Percentiles rank a stretch among this genome's conserved stretches.
These are phyloP conservation scores for Cryptosporidium muris DNA, from an alignment of 169 alveolate genomes.

Conservation along the genomic window DNA sequence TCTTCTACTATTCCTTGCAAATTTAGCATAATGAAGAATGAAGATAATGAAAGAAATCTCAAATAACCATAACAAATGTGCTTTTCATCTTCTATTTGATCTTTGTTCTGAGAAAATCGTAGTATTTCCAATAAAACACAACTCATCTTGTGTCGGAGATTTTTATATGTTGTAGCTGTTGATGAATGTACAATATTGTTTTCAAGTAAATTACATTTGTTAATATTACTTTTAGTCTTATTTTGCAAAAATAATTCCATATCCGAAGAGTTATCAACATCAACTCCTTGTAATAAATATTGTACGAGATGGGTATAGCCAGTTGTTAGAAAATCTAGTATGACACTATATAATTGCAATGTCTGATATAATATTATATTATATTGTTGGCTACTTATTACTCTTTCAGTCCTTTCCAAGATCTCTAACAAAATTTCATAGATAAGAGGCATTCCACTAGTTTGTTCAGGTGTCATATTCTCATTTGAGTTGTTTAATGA, in stretches of 20 bases:
- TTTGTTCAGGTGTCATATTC: conserved; percentile 60
- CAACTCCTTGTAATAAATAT: conserved; percentile 36
- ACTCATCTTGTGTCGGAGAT: conserved; percentile 53
- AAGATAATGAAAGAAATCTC: conserved; percentile 57
- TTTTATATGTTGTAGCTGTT: conserved; percentile 19
- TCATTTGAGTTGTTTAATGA: not conserved
- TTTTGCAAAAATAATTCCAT: not conserved
- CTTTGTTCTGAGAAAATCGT: not conserved
- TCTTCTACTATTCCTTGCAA: conserved; percentile 62
- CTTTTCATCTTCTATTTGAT: not conserved
- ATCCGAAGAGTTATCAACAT: not conserved
- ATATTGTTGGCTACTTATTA: conserved; percentile 1
- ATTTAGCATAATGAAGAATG: conserved; percentile 32
- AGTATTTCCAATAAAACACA: conserved; percentile 20
- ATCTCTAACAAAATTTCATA: conserved; percentile 60
- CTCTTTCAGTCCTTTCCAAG: conserved; percentile 63
- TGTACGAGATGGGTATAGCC: conserved; percentile 68
- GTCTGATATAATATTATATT: conserved; percentile 29
- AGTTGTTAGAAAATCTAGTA: conserved; percentile 49
- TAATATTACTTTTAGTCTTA: not conserved
- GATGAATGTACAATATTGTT: conserved; percentile 2
- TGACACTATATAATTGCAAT: conserved; percentile 14
- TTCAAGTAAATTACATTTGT: not conserved
- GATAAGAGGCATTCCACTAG: conserved; percentile 28
- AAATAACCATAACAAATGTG: conserved; percentile 11